Conservation (phyloP, 495 filamentous ascomycete genomes). For the Hyaloscypha hepaticicola region DNA sequence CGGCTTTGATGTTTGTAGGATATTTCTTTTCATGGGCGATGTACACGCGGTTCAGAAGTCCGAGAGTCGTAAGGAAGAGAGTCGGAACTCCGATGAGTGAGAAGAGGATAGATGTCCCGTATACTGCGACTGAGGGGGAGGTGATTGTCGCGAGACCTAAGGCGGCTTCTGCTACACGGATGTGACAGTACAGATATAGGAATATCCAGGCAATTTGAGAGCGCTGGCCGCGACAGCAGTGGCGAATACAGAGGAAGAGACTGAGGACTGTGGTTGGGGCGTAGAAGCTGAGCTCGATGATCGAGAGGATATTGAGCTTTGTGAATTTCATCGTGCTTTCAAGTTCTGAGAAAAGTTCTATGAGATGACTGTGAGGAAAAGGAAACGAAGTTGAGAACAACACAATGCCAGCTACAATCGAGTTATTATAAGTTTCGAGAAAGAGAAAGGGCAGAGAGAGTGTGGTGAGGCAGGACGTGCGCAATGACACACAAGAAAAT, state of each 20-base stretch:
- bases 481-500: not conserved
- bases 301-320: slow-evolving; percentile 1
- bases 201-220: slow-evolving; percentile 6
- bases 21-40: not conserved
- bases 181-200: slow-evolving; percentile 1
- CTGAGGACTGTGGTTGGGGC: not conserved
- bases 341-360: not conserved
- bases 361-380: not conserved
- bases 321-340: slow-evolving; percentile 1
- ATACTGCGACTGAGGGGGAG: not conserved
- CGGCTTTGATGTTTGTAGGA: not conserved
- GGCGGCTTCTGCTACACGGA: slow-evolving; percentile 2
- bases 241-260: slow-evolving; percentile 9
- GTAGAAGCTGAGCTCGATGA: slow-evolving; percentile 11
- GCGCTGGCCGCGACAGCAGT: not conserved
- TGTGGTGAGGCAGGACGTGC: not conserved
- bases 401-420: not conserved
- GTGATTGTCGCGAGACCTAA: slow-evolving; percentile 4
- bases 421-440: not conserved
- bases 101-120: not conserved
- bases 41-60: slow-evolving; percentile 2
- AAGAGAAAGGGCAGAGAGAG: not conserved
- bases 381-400: not conserved
- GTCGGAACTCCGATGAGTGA: not conserved
- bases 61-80: slow-evolving; percentile 1